Evolutionary conservation across 1,284 basidiomycete genomes (phyloP).

Genomic region (Ustanciosporium gigantosporum): DNA sequence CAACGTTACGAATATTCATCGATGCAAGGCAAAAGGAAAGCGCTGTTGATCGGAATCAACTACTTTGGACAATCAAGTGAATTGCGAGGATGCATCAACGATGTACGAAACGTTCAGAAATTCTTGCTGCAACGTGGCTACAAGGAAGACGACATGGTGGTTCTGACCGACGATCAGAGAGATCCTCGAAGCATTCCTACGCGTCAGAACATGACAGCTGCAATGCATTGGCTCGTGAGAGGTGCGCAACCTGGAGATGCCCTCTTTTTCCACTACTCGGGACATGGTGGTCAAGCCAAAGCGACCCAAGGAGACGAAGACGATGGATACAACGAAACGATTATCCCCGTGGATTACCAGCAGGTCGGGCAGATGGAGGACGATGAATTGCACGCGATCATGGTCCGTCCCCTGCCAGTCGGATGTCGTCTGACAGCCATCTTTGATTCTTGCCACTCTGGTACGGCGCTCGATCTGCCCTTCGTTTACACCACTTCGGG

Average conservation of each 20-base stretch:
- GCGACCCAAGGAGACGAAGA: slow-evolving; percentile 58
- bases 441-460: slow-evolving; percentile 59
- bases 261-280: slow-evolving; percentile 60
- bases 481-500: slow-evolving; percentile 81
- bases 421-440: slow-evolving; percentile 32
- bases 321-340: slow-evolving; percentile 60
- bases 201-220: slow-evolving; percentile 59
- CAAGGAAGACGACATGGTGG: slow-evolving; percentile 59
- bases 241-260: slow-evolving; percentile 56
- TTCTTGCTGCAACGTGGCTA: slow-evolving; percentile 58
- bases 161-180: slow-evolving; percentile 54
- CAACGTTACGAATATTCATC: slow-evolving; percentile 55
- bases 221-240: slow-evolving; percentile 60
- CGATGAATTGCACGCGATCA: slow-evolving; percentile 58
- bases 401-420: slow-evolving; percentile 57
- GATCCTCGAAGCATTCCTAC: slow-evolving; percentile 57
- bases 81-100: slow-evolving; percentile 60
- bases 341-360: slow-evolving; percentile 59
- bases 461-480: slow-evolving; percentile 59
- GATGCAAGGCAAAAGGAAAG: slow-evolving; percentile 59
- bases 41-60: slow-evolving; percentile 60
- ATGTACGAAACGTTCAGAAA: slow-evolving; percentile 57
- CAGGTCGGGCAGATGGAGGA: slow-evolving; percentile 58
- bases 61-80: slow-evolving; percentile 50
- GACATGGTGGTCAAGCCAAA: slow-evolving; percentile 60